Evolutionary conservation across 2,329 filamentous ascomycete species (phyloP), one percentile per base, ranked within the genome.

Genomic region (Colletotrichum eremochloae): DNA sequence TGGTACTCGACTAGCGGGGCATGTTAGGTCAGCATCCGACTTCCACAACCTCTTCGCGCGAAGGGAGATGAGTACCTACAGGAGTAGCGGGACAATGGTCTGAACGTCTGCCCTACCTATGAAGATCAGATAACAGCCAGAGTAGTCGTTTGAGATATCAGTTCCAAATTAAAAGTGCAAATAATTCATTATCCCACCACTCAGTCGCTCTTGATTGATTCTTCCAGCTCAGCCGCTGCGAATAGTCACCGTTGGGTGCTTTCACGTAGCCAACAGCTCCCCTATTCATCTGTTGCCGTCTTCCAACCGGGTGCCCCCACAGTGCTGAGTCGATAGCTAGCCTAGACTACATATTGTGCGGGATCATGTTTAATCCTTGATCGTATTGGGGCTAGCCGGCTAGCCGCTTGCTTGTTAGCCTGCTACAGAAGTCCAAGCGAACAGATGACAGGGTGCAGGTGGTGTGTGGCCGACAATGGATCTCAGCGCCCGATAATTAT

Each of bases 121-220:
- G 18, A 36, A 48, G 2, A 7, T 6, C 18, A 48, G 42, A 42
- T 20, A 36, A 24, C 29, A 18, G 14, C 6, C 5, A 29, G 31
- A 29, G 15, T 8, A 24, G 44, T 33, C 38, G n/a, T 20, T 6
- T n/a, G 20, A 52, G 1, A 14, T 31, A 20, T 8, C n/a, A n/a
- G 20, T 63, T 40, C 60, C 46, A 63, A 50, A 31, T 29, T 31
- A 52, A 24, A 52, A 8, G 15, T 36, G 33, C 60, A 63, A 63
- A 63, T n/a, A 52, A 52, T 15, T 11, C 38, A n/a, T 31, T 33
- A 63, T 36, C 8, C 33, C 33, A 18, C 31, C 20, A 38, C 42
- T 18, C 20, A 50, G n/a, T 11, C 15, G 6, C 20, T 55, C 20
- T 46, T 15, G 36, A 42, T 60, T 42, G 40, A 55, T 67, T 36